Evolutionary conservation across 2,329 filamentous ascomycete species (phyloP).

Genomic region (Curvularia spicifera): DNA sequence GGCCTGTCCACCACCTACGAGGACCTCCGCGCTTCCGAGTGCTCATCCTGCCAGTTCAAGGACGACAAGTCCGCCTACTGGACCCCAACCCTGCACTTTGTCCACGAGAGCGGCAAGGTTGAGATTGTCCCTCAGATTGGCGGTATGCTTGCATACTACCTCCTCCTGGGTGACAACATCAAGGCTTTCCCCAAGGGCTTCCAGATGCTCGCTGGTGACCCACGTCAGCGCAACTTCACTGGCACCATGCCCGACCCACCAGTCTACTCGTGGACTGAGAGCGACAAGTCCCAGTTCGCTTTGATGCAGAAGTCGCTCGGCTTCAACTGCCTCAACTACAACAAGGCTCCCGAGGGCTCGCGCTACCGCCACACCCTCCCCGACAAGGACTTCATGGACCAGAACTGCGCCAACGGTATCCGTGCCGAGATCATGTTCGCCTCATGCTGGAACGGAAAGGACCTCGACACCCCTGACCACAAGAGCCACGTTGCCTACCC

Average conservation of each 20-base stretch:
- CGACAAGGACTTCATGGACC: slow-evolving; percentile 78
- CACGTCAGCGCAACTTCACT: slow-evolving; percentile 61
- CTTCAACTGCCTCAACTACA: slow-evolving; percentile 95
- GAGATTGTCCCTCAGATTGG: slow-evolving; percentile 68
- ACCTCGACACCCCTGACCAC: slow-evolving; percentile 65
- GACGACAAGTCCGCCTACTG: slow-evolving; percentile 53
- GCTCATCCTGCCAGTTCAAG: slow-evolving; percentile 68
- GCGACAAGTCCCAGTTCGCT: slow-evolving; percentile 71
- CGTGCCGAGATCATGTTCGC: slow-evolving; percentile 75
- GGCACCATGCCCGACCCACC: slow-evolving; percentile 68
- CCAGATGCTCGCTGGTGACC: slow-evolving; percentile 73
- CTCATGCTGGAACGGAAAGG: slow-evolving; percentile 73
- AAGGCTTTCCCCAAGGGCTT: slow-evolving; percentile 74
- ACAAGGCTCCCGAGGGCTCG: slow-evolving; percentile 67
- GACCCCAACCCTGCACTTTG: slow-evolving; percentile 73
- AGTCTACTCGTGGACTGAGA: slow-evolving; percentile 71
- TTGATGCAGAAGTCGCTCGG: slow-evolving; percentile 83
- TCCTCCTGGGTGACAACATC: slow-evolving; percentile 73
- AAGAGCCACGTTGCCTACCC: slow-evolving; percentile 71
- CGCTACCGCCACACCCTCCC: slow-evolving; percentile 84
- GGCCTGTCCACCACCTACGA: slow-evolving; percentile 67
- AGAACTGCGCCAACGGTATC: slow-evolving; percentile 80
- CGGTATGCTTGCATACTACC: slow-evolving; percentile 71
- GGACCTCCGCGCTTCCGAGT: slow-evolving; percentile 66
- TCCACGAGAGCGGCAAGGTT: slow-evolving; percentile 67